These are phyloP conservation scores for Wallacemonas collosoma DNA, from an alignment of 208 protist species.

Conservation along the genomic window DNA sequence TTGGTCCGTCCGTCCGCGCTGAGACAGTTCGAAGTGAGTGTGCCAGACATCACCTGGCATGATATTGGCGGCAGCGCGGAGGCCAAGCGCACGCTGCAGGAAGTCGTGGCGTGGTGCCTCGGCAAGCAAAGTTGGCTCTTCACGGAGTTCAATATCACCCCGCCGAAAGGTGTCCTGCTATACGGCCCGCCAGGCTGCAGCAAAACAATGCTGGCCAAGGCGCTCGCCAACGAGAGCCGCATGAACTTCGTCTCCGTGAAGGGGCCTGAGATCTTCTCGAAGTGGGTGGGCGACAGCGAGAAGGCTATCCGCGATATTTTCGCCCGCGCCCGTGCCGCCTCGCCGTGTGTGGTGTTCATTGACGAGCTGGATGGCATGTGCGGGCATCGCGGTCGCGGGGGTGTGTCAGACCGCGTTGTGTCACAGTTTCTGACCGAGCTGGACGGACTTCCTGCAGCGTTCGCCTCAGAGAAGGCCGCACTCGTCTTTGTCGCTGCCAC, in stretches of 20 bases:
- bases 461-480: conserved; percentile 64
- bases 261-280: conserved; percentile 98
- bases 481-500: conserved; percentile 95
- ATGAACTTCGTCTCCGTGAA: conserved; percentile 92
- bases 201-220: conserved; percentile 99
- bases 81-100: conserved; percentile 89
- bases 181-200: conserved; percentile 99
- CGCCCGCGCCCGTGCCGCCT: conserved; percentile 34
- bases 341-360: conserved; percentile 97
- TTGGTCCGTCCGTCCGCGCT: conserved; percentile 61
- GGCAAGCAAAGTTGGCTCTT: conserved; percentile 91
- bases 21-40: conserved; percentile 66
- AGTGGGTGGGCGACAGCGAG: conserved; percentile 99
- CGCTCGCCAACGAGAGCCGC: conserved; percentile 96
- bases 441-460: conserved; percentile 79
- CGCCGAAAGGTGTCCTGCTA: conserved; percentile 95
- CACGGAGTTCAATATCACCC: conserved; percentile 88
- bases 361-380: conserved; percentile 99
- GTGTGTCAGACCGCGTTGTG: conserved; percentile 97
- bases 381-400: conserved; percentile 82
- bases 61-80: conserved; percentile 95
- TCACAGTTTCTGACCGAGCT: conserved; percentile 97
- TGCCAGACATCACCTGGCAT: conserved; percentile 90
- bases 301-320: conserved; percentile 99
- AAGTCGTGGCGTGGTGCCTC: conserved; percentile 92